A percentile compares a stretch with the other conserved stretches of the same genome.
phyloP scores from a whole-genome alignment of 306 rosid species.

The Cucumis sativus region Cucumber_9930_V3 NC_026657.2:998501-999000 shows the following conservation, averaged over 20 bases:
- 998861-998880: constrained; percentile 8
- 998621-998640: constrained; percentile 21
- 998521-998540: constrained; percentile 14
- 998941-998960: not conserved
- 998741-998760: constrained; percentile 52
- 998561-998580: not conserved
- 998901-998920: not conserved
- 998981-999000: constrained; percentile 6
- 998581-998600: constrained; percentile 13
- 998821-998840: constrained; percentile 14
- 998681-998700: constrained; percentile 75
- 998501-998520: constrained; percentile 3
- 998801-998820: constrained; percentile 9
- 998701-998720: constrained; percentile 23
- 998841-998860: constrained; percentile 8
- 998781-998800: constrained; percentile 17
- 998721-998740: constrained; percentile 59
- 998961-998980: not conserved
- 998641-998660: constrained; percentile 29
- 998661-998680: constrained; percentile 49
- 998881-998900: not conserved
- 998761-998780: constrained; percentile 35
- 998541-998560: constrained; percentile 7
- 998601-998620: constrained; percentile 22
- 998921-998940: not conserved